Base-by-base conservation (phyloP, 768 basidiomycete species). In the Boletus vinaceobasis region DNA sequence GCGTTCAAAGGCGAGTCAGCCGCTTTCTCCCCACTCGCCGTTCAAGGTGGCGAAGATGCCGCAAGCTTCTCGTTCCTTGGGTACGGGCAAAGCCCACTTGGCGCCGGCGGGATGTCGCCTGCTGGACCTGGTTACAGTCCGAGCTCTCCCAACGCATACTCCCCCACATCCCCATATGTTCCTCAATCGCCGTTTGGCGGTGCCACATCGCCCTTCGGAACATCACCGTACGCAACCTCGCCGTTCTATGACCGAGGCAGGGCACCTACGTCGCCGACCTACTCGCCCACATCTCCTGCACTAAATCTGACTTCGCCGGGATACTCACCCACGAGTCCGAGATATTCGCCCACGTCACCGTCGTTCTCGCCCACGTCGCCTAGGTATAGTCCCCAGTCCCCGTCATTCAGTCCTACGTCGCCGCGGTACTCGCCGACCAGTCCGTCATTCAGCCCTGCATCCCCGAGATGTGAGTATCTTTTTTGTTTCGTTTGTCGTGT, bases 21-120 rank as follows among this genome's bases (percentile, higher is more conserved):
- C 6, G 85, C 92, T 0, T 98, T 98, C 80, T 97, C 95, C n/a
- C 96, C 95, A 0, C 81, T 98, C 35, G 91, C 90, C 27, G 85
- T 87, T 57, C 90, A 86, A 58, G 87, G 84, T 39, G 88, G 88
- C 51, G 95, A 97, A 61, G 93, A 93, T 58, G 79, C 85, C 0
- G 79, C 86, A 8, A 85, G 79, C 57, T 93, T 90, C 78, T 80
- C 78, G 39, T 85, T 88, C 62, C 75, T 79, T n/a, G 81, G 82
- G 1, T 94, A 86, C 62, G 88, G 89, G n/a, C 88, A 88, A 70
- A 93, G 90, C 61, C 94, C 94, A 0, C 77, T 86, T 58, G 84
- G 89, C 35, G 85, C 89, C 10, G 90, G 88, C 40, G 86, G 84
- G 9, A 91, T 91, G 90, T 96, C 93, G 4, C 95, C 94, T 7